Conservation (phyloP, 148 eudicot genomes). For the Tetragonia tetragonoides region DNA sequence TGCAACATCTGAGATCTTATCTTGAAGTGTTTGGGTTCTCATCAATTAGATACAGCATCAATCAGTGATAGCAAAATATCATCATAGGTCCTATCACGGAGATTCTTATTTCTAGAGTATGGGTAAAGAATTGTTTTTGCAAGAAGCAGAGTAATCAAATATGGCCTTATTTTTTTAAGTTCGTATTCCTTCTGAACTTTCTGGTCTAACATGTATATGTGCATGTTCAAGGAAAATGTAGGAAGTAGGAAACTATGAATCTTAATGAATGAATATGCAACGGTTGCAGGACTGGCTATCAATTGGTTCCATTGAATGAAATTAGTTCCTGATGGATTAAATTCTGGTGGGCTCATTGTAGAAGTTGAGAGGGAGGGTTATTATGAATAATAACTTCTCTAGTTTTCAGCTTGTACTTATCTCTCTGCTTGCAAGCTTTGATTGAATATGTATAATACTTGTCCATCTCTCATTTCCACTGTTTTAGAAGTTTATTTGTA, state of each 20-base stretch:
- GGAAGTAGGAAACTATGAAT: neutral
- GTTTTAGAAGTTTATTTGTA: neutral
- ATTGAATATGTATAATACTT: neutral
- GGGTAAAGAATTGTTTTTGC: neutral
- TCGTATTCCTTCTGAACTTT: too few relatives aligned
- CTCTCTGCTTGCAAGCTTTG: neutral
- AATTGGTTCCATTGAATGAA: neutral
- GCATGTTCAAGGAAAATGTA: too few relatives aligned
- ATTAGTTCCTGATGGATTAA: too few relatives aligned
- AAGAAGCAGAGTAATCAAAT: neutral
- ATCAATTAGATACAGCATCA: neutral
- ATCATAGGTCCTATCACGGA: neutral
- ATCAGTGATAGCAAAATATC: neutral
- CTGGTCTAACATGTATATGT: too few relatives aligned
- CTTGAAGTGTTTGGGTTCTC: neutral
- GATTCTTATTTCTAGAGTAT: neutral
- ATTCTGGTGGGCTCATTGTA: neutral
- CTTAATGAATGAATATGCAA: neutral
- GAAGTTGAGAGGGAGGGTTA: neutral
- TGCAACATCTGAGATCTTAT: neutral
- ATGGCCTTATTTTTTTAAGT: too few relatives aligned
- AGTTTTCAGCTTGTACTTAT: neutral
- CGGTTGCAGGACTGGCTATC: neutral
- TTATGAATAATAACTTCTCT: neutral
- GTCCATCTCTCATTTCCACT: neutral